Conservation (phyloP, 2,329 filamentous ascomycete species). For the Diaporthe helianthi region DNA sequence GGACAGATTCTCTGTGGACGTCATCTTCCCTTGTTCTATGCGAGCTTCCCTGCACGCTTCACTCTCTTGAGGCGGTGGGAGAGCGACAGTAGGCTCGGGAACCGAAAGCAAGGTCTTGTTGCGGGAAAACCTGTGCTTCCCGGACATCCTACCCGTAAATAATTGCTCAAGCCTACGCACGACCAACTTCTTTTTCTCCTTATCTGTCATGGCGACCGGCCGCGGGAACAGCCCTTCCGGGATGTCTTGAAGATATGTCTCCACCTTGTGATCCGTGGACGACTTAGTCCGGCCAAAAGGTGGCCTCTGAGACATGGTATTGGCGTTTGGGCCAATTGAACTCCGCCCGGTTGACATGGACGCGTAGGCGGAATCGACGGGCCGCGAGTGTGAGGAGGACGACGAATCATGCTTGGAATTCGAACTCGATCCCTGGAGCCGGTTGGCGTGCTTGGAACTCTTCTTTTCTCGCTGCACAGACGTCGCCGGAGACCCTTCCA, state of each 20-base stretch:
- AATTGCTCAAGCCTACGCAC: slow-evolving; percentile 80
- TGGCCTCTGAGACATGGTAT: slow-evolving; percentile 49
- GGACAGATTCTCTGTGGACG: slow-evolving; percentile 53
- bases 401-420: slow-evolving; percentile 60
- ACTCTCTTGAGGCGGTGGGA: slow-evolving; percentile 24
- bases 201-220: slow-evolving; percentile 70
- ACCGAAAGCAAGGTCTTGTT: background rate
- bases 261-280: slow-evolving; percentile 64
- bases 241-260: slow-evolving; percentile 75
- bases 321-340: slow-evolving; percentile 46
- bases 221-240: slow-evolving; percentile 72
- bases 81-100: slow-evolving; percentile 20
- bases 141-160: slow-evolving; percentile 74
- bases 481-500: slow-evolving; percentile 58
- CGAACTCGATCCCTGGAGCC: slow-evolving; percentile 52
- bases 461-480: slow-evolving; percentile 53
- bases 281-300: slow-evolving; percentile 49
- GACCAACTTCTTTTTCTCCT: slow-evolving; percentile 77
- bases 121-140: slow-evolving; percentile 33
- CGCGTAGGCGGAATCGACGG: slow-evolving; percentile 69
- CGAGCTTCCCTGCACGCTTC: slow-evolving; percentile 57
- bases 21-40: slow-evolving; percentile 52
- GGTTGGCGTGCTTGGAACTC: slow-evolving; percentile 47
- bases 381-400: slow-evolving; percentile 60
- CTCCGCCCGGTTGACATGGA: slow-evolving; percentile 66